Base-by-base conservation (phyloP, 345 rosid species). In the Salix viminalis region DNA sequence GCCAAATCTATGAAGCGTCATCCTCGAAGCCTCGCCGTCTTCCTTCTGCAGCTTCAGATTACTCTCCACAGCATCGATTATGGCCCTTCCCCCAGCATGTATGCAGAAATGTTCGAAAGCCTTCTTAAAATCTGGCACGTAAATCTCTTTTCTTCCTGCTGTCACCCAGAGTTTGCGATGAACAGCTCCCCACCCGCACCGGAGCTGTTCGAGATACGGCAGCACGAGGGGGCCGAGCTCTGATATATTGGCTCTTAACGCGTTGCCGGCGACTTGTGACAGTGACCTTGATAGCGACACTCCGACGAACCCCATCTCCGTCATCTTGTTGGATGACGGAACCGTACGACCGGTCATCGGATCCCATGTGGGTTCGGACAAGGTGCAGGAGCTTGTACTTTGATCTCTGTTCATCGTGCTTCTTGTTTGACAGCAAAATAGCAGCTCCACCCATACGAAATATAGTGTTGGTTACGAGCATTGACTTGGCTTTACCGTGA, bases 371-470 rank as follows among this genome's bases (percentile, higher is more conserved):
- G 62, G 91, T 90, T 77, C 90, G 83, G 3, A 90, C 82, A 58
- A 90, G 80, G 72, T 90, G 90, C 76, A 83, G 76, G 67, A 88
- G 93, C 83, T 87, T 86, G 78, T 88, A 90, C 54, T 83, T 87
- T 9, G 93, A 87, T 36, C 1, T 84, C 1, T 12, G 11, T 77
- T 72, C 70, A 79, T 90, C 85, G 61, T 88, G 80, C 58, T 79
- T 84, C 77, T 77, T 85, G 80, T 88, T 90, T 10, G 91, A 90
- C 37, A 90, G 76, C 79, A 88, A 73, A 77, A 88, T 70, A 4
- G 91, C 91, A 1, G 83, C 93, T 15, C 91, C 91, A 19, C 91
- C 93, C 90, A 90, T 86, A 21, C 93, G 83, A 67, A 90, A 87
- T 48, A 90, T 77, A 0, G 88, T 79, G 75, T 90, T 90, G 72